These are phyloP conservation scores for Dichomitus squalens DNA, from an alignment of 1,284 basidiomycete genomes.

Conservation along the genomic window DNA sequence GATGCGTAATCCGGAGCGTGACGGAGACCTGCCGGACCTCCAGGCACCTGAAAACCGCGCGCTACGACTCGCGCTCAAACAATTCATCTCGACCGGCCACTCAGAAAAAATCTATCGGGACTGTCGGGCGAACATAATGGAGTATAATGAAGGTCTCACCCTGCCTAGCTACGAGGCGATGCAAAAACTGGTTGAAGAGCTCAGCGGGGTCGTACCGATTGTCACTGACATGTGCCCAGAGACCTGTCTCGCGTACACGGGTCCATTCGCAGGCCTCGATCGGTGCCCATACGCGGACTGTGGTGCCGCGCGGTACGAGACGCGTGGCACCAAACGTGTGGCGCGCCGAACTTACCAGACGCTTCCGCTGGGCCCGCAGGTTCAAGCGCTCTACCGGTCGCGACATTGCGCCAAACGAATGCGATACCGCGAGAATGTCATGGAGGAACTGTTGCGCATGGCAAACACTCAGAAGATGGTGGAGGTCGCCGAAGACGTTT, in stretches of 20 bases:
- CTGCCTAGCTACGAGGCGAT: conserved; percentile 2
- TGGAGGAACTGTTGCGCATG: neutral
- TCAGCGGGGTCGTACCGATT: conserved; percentile 31
- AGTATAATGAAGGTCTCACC: too few species aligned
- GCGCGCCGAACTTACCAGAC: conserved; percentile 18
- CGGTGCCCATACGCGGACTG: conserved; percentile 13
- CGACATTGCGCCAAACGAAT: conserved; percentile 17
- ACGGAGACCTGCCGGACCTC: too few species aligned
- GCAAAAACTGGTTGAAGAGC: conserved; percentile 15
- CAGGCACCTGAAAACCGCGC: too few species aligned
- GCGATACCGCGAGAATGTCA: conserved; percentile 17
- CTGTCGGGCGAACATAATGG: too few species aligned
- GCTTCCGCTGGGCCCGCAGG: conserved; percentile 29
- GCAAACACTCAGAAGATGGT: neutral
- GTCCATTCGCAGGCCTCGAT: conserved; percentile 27
- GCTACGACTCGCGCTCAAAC: too few species aligned
- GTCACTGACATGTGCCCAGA: conserved; percentile 36
- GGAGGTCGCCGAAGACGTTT: neutral
- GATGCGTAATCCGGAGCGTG: too few species aligned
- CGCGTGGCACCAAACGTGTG: neutral
- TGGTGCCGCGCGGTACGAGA: conserved; percentile 8
- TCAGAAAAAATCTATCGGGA: too few species aligned
- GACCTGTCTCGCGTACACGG: conserved; percentile 37
- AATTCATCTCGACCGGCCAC: too few species aligned
- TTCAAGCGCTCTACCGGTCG: conserved; percentile 24